phyloP scores from a whole-genome alignment of 1,284 basidiomycete species.

The Moesziomyces parantarcticus region DNA sequence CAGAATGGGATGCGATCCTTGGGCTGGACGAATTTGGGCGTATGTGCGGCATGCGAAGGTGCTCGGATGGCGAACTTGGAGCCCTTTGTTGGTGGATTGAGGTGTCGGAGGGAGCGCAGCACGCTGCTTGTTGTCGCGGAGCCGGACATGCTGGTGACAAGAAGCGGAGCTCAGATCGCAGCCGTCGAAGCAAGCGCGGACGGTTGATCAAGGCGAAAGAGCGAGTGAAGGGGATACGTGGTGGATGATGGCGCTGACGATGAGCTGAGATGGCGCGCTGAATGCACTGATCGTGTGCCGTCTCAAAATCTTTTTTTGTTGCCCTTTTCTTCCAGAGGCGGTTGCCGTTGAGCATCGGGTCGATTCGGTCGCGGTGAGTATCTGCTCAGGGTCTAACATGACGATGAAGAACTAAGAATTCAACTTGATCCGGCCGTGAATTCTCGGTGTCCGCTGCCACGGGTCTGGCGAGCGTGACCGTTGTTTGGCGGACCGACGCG shows the following conservation, averaged over 20 bases:
- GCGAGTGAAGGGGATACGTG: not conserved
- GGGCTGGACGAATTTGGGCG: constrained; percentile 65
- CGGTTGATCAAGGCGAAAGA: too few relatives aligned
- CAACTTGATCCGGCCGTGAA: too few relatives aligned
- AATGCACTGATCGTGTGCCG: not conserved
- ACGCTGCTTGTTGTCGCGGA: constrained; percentile 44
- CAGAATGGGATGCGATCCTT: constrained; percentile 69
- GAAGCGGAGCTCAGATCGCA: too few relatives aligned
- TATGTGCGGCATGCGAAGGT: constrained; percentile 63
- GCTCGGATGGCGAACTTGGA: constrained; percentile 62
- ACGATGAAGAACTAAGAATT: too few relatives aligned
- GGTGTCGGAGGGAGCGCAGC: constrained; percentile 67
- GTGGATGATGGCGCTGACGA: not conserved
- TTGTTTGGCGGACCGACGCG: too few relatives aligned
- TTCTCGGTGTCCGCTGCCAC: too few relatives aligned
- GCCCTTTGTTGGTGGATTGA: constrained; percentile 57
- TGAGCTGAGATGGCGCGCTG: not conserved
- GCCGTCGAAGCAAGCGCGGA: too few relatives aligned
- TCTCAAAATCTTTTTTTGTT: constrained; percentile 29
- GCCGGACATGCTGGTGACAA: constrained; percentile 20
- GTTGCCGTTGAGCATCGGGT: too few relatives aligned
- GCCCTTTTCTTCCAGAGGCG: not conserved
- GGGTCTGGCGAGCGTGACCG: too few relatives aligned
- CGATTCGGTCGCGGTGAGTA: too few relatives aligned
- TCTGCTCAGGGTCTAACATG: too few relatives aligned